phyloP scores from a whole-genome alignment of 2,329 filamentous ascomycete genomes.

The Tricladium varicosporioides region DNA sequence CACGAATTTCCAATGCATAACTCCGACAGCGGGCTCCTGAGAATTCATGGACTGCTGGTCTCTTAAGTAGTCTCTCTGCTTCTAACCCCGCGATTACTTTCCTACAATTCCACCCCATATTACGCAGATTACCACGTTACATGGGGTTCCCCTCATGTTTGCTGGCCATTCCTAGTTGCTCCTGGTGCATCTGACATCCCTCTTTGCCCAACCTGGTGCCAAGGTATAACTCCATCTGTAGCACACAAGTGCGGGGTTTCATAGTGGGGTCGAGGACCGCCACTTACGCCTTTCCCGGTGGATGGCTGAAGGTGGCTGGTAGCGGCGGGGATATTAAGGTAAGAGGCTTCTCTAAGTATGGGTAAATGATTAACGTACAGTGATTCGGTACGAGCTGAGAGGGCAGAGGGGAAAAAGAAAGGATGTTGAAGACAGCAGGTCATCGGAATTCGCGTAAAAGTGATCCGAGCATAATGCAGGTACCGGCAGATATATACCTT shows the following conservation, averaged over 20 bases:
- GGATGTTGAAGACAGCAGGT: background rate
- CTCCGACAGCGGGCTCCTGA: background rate
- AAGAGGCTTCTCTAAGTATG: too few species aligned
- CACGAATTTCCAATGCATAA: background rate
- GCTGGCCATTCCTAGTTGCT: background rate
- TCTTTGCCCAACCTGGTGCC: background rate
- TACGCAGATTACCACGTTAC: slow-evolving; percentile 8
- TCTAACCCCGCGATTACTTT: background rate
- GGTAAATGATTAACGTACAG: too few species aligned
- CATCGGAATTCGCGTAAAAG: background rate
- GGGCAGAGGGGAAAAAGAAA: background rate
- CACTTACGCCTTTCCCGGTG: slow-evolving; percentile 9
- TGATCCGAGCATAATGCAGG: background rate
- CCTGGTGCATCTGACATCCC: slow-evolving; percentile 1
- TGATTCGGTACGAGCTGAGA: background rate
- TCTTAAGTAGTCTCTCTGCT: background rate
- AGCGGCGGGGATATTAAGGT: too few species aligned
- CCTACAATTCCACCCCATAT: background rate
- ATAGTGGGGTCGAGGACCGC: background rate
- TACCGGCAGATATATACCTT: background rate
- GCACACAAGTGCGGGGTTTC: background rate
- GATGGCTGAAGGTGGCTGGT: background rate
- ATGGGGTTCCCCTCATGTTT: slow-evolving; percentile 4
- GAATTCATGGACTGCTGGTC: too few species aligned
- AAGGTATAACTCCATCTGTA: background rate